Base-by-base conservation (phyloP, 768 basidiomycete genomes). In the Botryobasidium botryosum region DNA sequence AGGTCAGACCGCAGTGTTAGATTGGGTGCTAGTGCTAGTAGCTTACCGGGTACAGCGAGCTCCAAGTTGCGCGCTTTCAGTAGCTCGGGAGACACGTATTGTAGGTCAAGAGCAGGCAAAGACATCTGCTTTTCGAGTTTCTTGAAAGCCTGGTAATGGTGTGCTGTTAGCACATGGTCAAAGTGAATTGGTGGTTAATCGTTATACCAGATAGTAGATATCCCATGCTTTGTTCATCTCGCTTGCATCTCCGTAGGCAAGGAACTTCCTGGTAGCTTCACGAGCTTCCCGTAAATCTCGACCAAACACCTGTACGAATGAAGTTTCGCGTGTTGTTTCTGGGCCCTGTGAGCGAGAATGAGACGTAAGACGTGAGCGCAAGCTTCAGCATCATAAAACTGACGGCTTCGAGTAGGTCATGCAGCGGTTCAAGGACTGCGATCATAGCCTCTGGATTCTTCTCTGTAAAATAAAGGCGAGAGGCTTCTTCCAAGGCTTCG, bases 171-270 rank as follows among this genome's bases (percentile, higher is more conserved):
- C n/a, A n/a, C n/a, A n/a, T n/a, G n/a, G n/a, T n/a, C n/a, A n/a
- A n/a, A n/a, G n/a, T n/a, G n/a, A n/a, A n/a, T n/a, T n/a, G n/a
- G n/a, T n/a, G n/a, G n/a, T n/a, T n/a, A n/a, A n/a, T n/a, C n/a
- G n/a, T n/a, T 77, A 50, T 56, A 87, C 88, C 39, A 75, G 76
- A 55, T 96, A 99, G 61, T 99, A 99, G 23, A 96, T 90, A 55
- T 97, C 94, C 94, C 94, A 99, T 26, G 94, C 94, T 56, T 83
- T 86, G 58, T 97, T 94, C 38, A 99, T 64, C 57, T 96, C 88
- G 40, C 74, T 76, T 45, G 75, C 71, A 57, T 99, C 91, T 21
- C 84, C 84, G 55, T 83, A 84, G 18, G 73, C 70, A 33, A 80
- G 78, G 65, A 81, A 99, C 40, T 85, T 72, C 40, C 78, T 72